These are phyloP conservation scores for Pyricularia grisea DNA, from an alignment of 2,329 filamentous ascomycete genomes.

Conservation along the genomic window DNA sequence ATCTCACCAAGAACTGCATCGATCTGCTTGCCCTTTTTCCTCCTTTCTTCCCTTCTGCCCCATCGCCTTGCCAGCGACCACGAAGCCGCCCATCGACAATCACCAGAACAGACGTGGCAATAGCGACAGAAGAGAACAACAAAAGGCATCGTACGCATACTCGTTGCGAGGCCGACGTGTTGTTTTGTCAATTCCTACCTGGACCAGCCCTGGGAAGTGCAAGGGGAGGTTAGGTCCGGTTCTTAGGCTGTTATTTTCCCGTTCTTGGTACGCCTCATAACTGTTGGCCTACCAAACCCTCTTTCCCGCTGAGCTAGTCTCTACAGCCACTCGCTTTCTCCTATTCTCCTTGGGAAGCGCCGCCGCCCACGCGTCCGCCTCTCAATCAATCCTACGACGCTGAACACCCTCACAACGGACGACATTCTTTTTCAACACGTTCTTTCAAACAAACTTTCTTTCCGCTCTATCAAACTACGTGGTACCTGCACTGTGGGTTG, in stretches of 20 bases:
- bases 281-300: constrained; percentile 12
- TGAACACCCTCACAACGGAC: not conserved
- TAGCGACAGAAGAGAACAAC: not conserved
- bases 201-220: not conserved
- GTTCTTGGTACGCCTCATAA: constrained; percentile 15
- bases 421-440: not conserved
- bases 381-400: not conserved
- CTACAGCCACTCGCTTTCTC: constrained; percentile 32
- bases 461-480: not conserved
- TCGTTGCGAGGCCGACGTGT: not conserved
- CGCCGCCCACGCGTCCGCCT: not conserved
- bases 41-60: constrained; percentile 1
- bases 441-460: not conserved
- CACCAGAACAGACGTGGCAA: not conserved
- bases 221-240: constrained; percentile 14
- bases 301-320: constrained; percentile 33
- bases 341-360: constrained; percentile 5
- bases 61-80: not conserved
- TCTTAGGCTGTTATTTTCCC: constrained; percentile 14
- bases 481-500: not conserved
- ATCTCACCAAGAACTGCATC: constrained; percentile 6
- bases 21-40: constrained; percentile 12
- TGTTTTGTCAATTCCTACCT: not conserved
- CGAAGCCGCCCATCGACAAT: not conserved
- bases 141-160: constrained; percentile 2